Evolutionary conservation across 371 early-diverging fungal genomes (phyloP).

Genomic region (Mucor plumbeus): DNA sequence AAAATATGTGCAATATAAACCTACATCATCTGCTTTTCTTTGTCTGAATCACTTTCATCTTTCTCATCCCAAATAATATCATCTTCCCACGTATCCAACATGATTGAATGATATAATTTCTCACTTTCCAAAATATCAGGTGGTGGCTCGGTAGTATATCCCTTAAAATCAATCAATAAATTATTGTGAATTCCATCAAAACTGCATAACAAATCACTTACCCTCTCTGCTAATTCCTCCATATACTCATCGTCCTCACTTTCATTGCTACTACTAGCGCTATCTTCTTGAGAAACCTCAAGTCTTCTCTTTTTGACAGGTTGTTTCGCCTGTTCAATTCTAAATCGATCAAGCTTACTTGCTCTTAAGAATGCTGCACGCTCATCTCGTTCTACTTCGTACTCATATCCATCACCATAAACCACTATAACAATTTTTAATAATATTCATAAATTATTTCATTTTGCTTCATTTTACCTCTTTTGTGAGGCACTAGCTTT

Average conservation of each 20-base stretch:
- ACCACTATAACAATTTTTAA: conserved; percentile 23
- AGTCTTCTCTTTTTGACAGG: conserved; percentile 37
- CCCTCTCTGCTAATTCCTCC: conserved; percentile 20
- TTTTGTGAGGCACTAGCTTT: conserved; percentile 34
- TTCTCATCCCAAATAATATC: conserved; percentile 81
- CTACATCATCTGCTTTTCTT: background rate
- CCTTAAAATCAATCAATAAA: background rate
- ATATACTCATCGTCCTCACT: conserved; percentile 36
- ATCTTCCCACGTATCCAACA: conserved; percentile 86
- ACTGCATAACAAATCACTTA: background rate
- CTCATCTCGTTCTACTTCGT: conserved; percentile 50
- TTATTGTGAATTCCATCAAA: background rate
- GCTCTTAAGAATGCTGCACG: conserved; percentile 40
- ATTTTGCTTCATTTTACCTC: conserved; percentile 26
- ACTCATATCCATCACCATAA: conserved; percentile 52
- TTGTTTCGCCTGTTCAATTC: conserved; percentile 22
- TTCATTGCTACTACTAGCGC: conserved; percentile 24
- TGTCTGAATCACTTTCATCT: conserved; percentile 7
- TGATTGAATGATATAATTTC: conserved; percentile 61
- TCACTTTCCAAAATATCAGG: conserved; percentile 30
- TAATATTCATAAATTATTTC: background rate
- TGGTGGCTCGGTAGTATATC: background rate
- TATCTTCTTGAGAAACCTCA: conserved; percentile 26
- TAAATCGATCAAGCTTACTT: conserved; percentile 36
- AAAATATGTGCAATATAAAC: background rate